Base-by-base conservation (phyloP, 2,329 filamentous ascomycete genomes). In the Aureobasidium sp. region DNA sequence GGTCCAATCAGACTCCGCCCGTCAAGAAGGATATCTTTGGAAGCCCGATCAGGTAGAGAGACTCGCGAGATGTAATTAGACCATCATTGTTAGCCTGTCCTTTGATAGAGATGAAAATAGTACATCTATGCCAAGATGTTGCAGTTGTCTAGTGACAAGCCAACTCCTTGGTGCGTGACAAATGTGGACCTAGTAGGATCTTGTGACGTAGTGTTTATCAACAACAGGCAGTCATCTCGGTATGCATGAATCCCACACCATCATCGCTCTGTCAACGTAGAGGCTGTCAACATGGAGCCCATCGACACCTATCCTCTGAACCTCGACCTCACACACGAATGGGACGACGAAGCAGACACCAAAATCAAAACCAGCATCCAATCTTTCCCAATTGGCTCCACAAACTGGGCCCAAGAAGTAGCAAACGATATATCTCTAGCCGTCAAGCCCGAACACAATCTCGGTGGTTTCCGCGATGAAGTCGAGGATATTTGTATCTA, bases 21-120 rank as follows among this genome's bases (percentile, higher is more conserved):
- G 17, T 59, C 44, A 68, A 66, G 39, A 65, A 69, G 29, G 66
- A 66, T 29, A 67, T 68, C 5, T 70, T 71, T 65, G 73, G 70
- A 13, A 74, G 72, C 66, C 73, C 73, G 27, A 64, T 72, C 64
- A 72, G 67, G 63, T 72, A 50, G 34, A 47, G n/a, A 8, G 53
- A 15, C 27, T 44, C 5, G 24, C 7, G 20, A 59, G 17, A 24
- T 50, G 32, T 41, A 48, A 12, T 47, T 57, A 43, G 17, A 29
- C 52, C n/a, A 17, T 17, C 26, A 37, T 44, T 36, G 15, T 24
- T 46, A 44, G 39, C 37, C 9, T 43, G 15, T 32, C 36, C 29
- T 55, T 55, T 43, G 51, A 55, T 2, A 20, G 20, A 15, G 32
- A 55, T 13, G 29, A 55, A 55, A 55, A 39, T 32, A 5, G 8